Evolutionary conservation across 108 stramenopile genomes (phyloP).

Genomic region (Pseudonitzschia pungens): DNA sequence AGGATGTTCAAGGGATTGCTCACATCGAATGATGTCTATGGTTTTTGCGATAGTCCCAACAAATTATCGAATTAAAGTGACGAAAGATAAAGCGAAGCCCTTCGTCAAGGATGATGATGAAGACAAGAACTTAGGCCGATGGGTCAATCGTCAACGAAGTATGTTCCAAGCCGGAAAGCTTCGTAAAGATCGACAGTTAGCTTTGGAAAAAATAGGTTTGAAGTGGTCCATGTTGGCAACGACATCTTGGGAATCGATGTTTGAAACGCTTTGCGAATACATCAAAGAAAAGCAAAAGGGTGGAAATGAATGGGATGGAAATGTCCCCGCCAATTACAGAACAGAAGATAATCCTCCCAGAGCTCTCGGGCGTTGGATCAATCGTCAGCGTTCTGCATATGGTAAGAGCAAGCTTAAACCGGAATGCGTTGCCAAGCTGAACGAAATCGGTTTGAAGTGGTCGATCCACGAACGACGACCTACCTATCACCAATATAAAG

Average conservation of each 20-base stretch:
- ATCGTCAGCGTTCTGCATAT: slow-evolving; percentile 79
- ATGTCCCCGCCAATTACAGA: slow-evolving; percentile 78
- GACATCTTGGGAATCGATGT: slow-evolving; percentile 84
- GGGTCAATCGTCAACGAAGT: slow-evolving; percentile 88
- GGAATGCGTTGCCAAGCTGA: slow-evolving; percentile 75
- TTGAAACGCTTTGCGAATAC: slow-evolving; percentile 68
- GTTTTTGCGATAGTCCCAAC: slow-evolving; percentile 62
- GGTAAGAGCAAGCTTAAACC: slow-evolving; percentile 77
- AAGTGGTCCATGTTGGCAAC: slow-evolving; percentile 88
- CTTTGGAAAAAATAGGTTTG: slow-evolving; percentile 76
- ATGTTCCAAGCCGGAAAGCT: slow-evolving; percentile 82
- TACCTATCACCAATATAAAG: slow-evolving; percentile 11
- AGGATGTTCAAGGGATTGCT: not conserved
- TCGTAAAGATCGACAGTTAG: slow-evolving; percentile 70
- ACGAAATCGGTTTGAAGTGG: slow-evolving; percentile 76
- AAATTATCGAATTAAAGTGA: slow-evolving; percentile 70
- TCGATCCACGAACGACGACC: slow-evolving; percentile 55
- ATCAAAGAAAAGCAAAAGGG: slow-evolving; percentile 40
- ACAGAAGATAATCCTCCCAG: slow-evolving; percentile 67
- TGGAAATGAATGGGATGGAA: slow-evolving; percentile 75
- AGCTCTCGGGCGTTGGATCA: slow-evolving; percentile 84
- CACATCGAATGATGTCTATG: not conserved
- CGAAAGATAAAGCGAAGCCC: slow-evolving; percentile 30
- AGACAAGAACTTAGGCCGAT: slow-evolving; percentile 80
- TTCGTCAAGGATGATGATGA: slow-evolving; percentile 45